Conservation (phyloP, 768 basidiomycete genomes). For the Sistotremastrum niveocremeum region DNA sequence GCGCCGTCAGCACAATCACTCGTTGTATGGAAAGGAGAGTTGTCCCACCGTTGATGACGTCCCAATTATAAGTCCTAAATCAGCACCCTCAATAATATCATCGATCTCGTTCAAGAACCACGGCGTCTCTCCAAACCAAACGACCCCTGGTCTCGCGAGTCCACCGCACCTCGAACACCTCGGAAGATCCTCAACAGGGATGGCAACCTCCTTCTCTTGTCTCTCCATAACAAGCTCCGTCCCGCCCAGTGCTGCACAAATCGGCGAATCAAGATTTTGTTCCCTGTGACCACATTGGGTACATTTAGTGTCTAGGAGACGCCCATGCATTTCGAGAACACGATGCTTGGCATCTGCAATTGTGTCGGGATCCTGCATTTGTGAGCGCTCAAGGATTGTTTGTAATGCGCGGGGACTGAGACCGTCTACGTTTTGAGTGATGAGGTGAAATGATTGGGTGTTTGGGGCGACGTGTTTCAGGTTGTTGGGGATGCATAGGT, state of each 20-base stretch:
- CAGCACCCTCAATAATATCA: conserved; percentile 28
- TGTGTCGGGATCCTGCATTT: not conserved
- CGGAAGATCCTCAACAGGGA: conserved; percentile 28
- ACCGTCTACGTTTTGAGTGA: conserved; percentile 55
- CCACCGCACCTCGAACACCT: conserved; percentile 28
- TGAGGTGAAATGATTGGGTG: conserved; percentile 31
- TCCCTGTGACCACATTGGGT: conserved; percentile 30
- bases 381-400: conserved; percentile 6
- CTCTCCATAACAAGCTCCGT: conserved; percentile 27
- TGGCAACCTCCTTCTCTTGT: conserved; percentile 20
- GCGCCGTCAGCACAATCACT: not conserved
- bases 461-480: conserved; percentile 27
- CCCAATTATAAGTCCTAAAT: conserved; percentile 41
- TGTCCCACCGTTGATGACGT: conserved; percentile 35
- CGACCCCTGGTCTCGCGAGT: conserved; percentile 38
- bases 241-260: conserved; percentile 31
- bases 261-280: conserved; percentile 27
- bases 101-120: conserved; percentile 26
- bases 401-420: conserved; percentile 29
- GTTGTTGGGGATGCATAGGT: conserved; percentile 26
- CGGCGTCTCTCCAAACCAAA: conserved; percentile 44
- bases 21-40: not conserved
- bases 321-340: conserved; percentile 48
- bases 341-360: conserved; percentile 4
- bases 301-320: conserved; percentile 41